Evolutionary conservation across 192 early-diverging fungal genomes (phyloP).

Genomic region (Phlyctochytrium bullatum): DNA sequence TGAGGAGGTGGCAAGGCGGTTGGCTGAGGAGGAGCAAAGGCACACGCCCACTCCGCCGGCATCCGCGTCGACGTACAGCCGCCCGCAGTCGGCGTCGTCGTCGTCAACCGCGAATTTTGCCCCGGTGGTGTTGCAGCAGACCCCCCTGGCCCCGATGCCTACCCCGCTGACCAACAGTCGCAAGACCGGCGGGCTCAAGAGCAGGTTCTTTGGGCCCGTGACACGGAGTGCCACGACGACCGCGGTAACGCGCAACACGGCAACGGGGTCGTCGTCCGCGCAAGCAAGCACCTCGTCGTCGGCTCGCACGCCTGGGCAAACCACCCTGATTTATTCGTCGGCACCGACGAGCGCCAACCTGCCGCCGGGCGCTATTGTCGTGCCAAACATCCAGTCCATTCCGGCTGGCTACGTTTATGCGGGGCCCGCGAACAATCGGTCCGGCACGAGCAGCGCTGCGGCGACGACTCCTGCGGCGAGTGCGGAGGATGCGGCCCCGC

Average conservation of each 20-base stretch:
- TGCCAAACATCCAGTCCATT: neutral
- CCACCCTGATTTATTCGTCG: too few relatives aligned
- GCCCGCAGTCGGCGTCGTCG: neutral
- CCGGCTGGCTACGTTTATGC: neutral
- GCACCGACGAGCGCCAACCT: neutral
- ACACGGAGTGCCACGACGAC: too few relatives aligned
- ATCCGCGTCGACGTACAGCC: neutral
- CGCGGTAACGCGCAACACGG: too few relatives aligned
- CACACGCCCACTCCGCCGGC: neutral
- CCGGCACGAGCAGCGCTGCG: too few relatives aligned
- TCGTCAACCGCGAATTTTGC: neutral
- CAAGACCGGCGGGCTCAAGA: too few relatives aligned
- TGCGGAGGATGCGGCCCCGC: too few relatives aligned
- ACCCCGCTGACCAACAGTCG: too few relatives aligned
- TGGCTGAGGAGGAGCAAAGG: neutral
- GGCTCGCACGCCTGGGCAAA: too few relatives aligned
- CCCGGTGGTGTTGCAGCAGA: neutral
- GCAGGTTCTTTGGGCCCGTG: too few relatives aligned
- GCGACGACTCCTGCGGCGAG: too few relatives aligned
- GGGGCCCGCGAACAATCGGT: neutral
- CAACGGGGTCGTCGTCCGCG: too few relatives aligned
- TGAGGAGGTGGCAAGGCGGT: neutral
- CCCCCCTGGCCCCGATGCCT: neutral
- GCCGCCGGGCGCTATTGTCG: neutral
- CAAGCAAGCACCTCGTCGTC: too few relatives aligned